phyloP scores from a whole-genome alignment of 2,329 filamentous ascomycete species.

The Cladosporium phlei region DNA sequence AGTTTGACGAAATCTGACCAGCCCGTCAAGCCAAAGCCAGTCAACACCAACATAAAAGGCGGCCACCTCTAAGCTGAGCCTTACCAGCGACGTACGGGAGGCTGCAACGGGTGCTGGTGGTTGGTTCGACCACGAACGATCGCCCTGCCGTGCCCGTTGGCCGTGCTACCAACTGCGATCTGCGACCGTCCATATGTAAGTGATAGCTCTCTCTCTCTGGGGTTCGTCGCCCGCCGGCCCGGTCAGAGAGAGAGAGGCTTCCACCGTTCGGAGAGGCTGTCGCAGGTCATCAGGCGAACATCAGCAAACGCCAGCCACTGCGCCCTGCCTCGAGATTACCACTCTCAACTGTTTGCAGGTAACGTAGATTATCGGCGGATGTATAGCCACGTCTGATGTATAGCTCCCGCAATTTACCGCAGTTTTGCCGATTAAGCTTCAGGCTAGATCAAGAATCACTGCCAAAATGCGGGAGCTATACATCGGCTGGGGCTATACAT shows the following conservation, averaged over 20 bases:
- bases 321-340: not conserved
- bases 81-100: not conserved
- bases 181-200: not conserved
- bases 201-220: constrained; percentile 3
- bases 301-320: not conserved
- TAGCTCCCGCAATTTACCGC: no score
- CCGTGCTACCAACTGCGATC: not conserved
- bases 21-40: not conserved
- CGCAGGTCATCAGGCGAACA: no score
- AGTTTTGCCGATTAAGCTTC: no score
- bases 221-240: no score
- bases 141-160: not conserved
- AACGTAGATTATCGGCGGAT: no score
- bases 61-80: not conserved
- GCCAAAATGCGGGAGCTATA: no score
- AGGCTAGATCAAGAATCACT: no score
- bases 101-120: constrained; percentile 5
- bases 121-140: constrained; percentile 1
- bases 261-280: no score
- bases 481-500: no score
- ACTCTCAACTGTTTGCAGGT: no score
- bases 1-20: not conserved
- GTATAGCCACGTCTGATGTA: no score
- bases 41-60: not conserved
- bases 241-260: no score